A percentile compares a stretch with the other conserved stretches of the same genome.
These are phyloP conservation scores for Cryoendolithus antarcticus DNA, from an alignment of 2,329 filamentous ascomycete species.

Conservation along the genomic window DNA sequence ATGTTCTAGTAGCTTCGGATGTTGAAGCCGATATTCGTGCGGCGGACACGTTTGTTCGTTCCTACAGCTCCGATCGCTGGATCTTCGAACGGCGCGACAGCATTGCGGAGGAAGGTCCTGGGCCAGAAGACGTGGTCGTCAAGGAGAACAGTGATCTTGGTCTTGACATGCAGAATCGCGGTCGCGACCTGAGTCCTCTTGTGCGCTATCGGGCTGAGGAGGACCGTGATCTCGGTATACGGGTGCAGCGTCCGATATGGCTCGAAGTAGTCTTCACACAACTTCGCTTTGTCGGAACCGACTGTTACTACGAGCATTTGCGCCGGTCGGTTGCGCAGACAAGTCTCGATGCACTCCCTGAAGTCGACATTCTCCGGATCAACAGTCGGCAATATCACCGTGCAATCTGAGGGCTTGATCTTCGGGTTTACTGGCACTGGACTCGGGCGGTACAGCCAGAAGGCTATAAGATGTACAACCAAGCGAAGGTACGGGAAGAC, in stretches of 20 bases:
- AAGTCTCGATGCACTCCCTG: slow-evolving; percentile 66
- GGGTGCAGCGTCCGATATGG: too few relatives aligned
- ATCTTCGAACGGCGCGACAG: slow-evolving; percentile 84
- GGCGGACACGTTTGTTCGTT: slow-evolving; percentile 75
- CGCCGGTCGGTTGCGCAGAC: slow-evolving; percentile 54
- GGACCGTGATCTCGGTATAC: slow-evolving; percentile 41
- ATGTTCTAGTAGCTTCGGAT: slow-evolving; percentile 61
- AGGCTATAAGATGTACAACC: slow-evolving; percentile 71
- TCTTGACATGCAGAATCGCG: slow-evolving; percentile 74
- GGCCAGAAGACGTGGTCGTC: slow-evolving; percentile 96
- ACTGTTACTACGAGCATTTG: slow-evolving; percentile 82
- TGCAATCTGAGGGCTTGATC: slow-evolving; percentile 72
- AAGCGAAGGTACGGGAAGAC: slow-evolving; percentile 78
- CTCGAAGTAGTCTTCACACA: slow-evolving; percentile 4
- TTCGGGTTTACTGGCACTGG: slow-evolving; percentile 70
- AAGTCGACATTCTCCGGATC: slow-evolving; percentile 78
- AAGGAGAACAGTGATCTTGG: slow-evolving; percentile 77
- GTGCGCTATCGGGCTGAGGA: slow-evolving; percentile 76
- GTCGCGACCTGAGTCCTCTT: slow-evolving; percentile 89
- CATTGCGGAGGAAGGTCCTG: slow-evolving; percentile 72
- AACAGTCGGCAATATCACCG: slow-evolving; percentile 86
- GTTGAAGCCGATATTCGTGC: slow-evolving; percentile 42
- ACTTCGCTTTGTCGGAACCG: slow-evolving; percentile 55
- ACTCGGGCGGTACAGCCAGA: slow-evolving; percentile 77
- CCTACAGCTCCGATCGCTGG: slow-evolving; percentile 75